Base-by-base conservation (phyloP, 2,329 filamentous ascomycete genomes). In the Diaporthe vaccinii region DNA sequence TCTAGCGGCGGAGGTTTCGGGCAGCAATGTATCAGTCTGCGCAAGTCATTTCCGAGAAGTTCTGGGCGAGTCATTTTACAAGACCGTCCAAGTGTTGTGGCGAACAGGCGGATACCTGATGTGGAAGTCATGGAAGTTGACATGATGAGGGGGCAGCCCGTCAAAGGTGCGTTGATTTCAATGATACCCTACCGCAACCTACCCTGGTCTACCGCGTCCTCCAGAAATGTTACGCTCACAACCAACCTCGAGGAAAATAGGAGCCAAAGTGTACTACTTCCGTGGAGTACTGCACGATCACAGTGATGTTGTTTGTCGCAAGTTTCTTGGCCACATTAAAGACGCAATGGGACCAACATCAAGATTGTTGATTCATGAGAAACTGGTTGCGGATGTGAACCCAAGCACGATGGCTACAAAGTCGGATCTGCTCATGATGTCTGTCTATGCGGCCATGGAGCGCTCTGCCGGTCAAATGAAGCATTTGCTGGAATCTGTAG, bases 371-470 rank as follows among this genome's bases (percentile, higher is more conserved):
- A 65, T 65, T 10, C 61, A 46, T 28, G 61, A 65, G 14, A 65
- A 65, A 20, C 28, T 65, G 41, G 41, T 65, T 65, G 61, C 41
- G 25, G 61, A 65, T 22, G 41, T 65, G 25, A 65, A 49, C 15
- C 61, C 61, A 34, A 65, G 28, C 25, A 49, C 12, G 4, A 49
- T 65, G 61, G 61, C 61, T 7, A 65, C 61, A 49, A 65, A 65
- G 20, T 65, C 61, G 25, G 61, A 65, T 49, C 20, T 65, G 20
- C 61, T 65, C 9, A 65, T 65, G 61, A 49, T 65, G 61, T 65
- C 61, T 49, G 61, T 65, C 25, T 65, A 65, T 25, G 61, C 61
- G 36, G 61, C 61, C 25, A 65, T 65, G 41, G 61, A 65, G 41
- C 61, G 61, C 25, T 65, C 61, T 49, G 61, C 61, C 10, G 61